Evolutionary conservation across 2,329 filamentous ascomycete species (phyloP).

Genomic region (Delphinella strobiligena): DNA sequence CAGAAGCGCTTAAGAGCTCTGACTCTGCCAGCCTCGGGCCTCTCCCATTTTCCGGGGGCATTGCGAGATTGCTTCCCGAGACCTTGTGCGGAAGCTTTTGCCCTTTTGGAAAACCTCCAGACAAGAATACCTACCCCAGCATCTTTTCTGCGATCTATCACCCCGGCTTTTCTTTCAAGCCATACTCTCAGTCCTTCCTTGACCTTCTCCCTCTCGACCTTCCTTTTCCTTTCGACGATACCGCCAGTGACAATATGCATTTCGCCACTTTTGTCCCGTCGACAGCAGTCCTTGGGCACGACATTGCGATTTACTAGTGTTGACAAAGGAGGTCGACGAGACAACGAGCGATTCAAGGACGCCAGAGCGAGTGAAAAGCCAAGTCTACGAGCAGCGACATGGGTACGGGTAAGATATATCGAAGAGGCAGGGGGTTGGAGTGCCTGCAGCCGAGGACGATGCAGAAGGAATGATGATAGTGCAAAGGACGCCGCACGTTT

Average conservation of each 20-base stretch:
- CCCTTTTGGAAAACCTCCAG: constrained; percentile 27
- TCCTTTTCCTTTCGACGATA: constrained; percentile 49
- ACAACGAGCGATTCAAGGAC: constrained; percentile 49
- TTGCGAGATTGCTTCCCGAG: not conserved
- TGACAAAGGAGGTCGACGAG: constrained; percentile 46
- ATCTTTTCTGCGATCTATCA: constrained; percentile 25
- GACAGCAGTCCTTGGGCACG: constrained; percentile 49
- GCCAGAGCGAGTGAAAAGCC: constrained; percentile 54
- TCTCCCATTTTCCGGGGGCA: not conserved
- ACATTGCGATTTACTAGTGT: constrained; percentile 52
- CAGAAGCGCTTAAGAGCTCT: constrained; percentile 49
- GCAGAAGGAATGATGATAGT: constrained; percentile 45
- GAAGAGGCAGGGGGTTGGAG: constrained; percentile 49
- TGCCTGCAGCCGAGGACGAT: constrained; percentile 46
- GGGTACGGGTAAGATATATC: constrained; percentile 57
- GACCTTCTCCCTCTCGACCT: constrained; percentile 53
- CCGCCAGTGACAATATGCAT: constrained; percentile 17
- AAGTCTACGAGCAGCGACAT: constrained; percentile 51
- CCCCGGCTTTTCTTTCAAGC: constrained; percentile 36
- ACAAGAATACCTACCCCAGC: constrained; percentile 27
- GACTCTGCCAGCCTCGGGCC: constrained; percentile 31
- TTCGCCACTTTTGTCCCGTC: constrained; percentile 21
- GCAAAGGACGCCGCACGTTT: constrained; percentile 44
- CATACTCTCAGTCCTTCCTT: constrained; percentile 55
- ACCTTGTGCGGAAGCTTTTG: constrained; percentile 30